Evolutionary conservation across 768 basidiomycete genomes (phyloP).

Genomic region (Pleurotus pulmonarius): DNA sequence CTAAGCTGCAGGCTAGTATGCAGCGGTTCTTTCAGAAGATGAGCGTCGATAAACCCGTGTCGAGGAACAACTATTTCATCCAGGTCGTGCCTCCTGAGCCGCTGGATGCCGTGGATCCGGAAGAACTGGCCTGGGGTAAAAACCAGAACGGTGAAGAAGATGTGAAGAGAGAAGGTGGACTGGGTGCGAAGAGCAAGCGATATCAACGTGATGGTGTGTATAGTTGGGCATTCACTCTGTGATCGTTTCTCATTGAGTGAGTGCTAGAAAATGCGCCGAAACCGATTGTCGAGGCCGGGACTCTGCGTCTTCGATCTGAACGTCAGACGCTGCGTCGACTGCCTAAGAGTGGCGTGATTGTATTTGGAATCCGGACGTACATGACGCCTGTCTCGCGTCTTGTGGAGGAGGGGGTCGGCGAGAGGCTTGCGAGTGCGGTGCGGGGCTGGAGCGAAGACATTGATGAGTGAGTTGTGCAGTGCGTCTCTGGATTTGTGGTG

Average conservation of each 20-base stretch:
- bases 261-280: constrained; percentile 13
- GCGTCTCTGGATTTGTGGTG: neutral
- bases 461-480: constrained; percentile 25
- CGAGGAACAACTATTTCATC: constrained; percentile 60
- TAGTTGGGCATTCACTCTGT: too few relatives aligned
- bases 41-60: constrained; percentile 62
- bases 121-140: constrained; percentile 63
- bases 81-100: constrained; percentile 5
- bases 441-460: constrained; percentile 66
- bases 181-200: constrained; percentile 5
- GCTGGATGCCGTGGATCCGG: constrained; percentile 41
- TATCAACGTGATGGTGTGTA: too few relatives aligned
- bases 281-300: constrained; percentile 27
- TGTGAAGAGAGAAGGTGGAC: constrained; percentile 10
- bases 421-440: constrained; percentile 59
- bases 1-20: constrained; percentile 61
- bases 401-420: constrained; percentile 55
- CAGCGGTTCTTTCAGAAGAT: constrained; percentile 69
- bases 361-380: constrained; percentile 72
- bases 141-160: constrained; percentile 30
- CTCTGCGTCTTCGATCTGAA: constrained; percentile 56
- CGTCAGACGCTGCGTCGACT: constrained; percentile 66
- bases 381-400: constrained; percentile 50
- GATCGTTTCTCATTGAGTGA: neutral
- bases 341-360: constrained; percentile 56